Evolutionary conservation across 352 stramenopile genomes (phyloP).

Genomic region (Globisporangium abappressorium): DNA sequence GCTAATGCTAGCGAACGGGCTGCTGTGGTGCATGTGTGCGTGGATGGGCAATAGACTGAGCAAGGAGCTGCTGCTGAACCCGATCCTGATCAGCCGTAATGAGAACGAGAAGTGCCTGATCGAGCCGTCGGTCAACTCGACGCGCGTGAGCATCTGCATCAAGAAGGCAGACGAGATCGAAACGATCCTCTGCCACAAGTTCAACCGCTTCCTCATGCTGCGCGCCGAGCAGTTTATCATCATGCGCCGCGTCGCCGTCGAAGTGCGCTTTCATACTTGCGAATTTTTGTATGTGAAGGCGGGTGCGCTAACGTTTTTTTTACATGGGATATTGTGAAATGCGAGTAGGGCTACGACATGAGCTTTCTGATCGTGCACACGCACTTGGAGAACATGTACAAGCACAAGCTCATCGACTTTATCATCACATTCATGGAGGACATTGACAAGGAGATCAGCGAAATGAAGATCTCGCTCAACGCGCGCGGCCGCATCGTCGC

Average conservation of each 20-base stretch:
- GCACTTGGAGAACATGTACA: conserved; percentile 95
- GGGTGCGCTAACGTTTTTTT: background rate
- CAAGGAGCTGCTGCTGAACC: conserved; percentile 94
- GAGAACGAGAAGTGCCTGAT: conserved; percentile 94
- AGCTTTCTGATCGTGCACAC: conserved; percentile 94
- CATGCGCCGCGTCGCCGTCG: conserved; percentile 89
- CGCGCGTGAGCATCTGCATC: conserved; percentile 94
- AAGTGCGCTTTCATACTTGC: conserved; percentile 25
- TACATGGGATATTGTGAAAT: background rate
- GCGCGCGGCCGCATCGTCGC: conserved; percentile 91
- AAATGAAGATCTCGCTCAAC: conserved; percentile 97
- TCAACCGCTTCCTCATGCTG: conserved; percentile 96
- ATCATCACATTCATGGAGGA: conserved; percentile 98
- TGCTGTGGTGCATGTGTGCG: background rate
- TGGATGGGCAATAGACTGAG: conserved; percentile 45
- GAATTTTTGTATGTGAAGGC: background rate
- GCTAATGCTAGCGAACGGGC: background rate
- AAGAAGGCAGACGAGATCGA: conserved; percentile 96
- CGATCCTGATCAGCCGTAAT: conserved; percentile 92
- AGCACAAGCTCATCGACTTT: conserved; percentile 97
- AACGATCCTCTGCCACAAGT: conserved; percentile 93
- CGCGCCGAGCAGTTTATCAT: conserved; percentile 95
- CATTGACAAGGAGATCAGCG: conserved; percentile 97
- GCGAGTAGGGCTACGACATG: conserved; percentile 81
- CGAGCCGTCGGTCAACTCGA: conserved; percentile 94